phyloP scores from a whole-genome alignment of 2,329 filamentous ascomycete genomes.

The Fusarium buxicola region DNA sequence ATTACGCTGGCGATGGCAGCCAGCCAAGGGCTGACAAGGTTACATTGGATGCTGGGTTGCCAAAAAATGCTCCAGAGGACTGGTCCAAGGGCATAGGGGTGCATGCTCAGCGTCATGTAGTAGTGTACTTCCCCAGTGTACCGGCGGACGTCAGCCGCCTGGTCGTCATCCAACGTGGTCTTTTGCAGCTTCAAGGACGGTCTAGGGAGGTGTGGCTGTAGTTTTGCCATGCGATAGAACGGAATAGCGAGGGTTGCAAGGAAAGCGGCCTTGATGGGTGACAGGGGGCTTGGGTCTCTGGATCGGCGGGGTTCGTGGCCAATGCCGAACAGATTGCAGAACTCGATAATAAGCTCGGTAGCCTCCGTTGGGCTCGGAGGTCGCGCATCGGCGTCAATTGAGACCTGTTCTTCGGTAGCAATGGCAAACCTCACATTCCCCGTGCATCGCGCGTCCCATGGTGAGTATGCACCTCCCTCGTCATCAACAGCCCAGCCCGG shows the following conservation, averaged over 20 bases:
- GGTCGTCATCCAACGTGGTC: conserved; percentile 15
- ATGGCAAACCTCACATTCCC: conserved; percentile 37
- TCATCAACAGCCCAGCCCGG: conserved; percentile 39
- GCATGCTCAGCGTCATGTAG: conserved; percentile 50
- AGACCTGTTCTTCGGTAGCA: conserved; percentile 35
- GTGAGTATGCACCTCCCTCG: conserved; percentile 30
- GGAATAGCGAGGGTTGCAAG: conserved; percentile 43
- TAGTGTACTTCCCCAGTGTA: conserved; percentile 42
- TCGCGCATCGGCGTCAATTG: conserved; percentile 22
- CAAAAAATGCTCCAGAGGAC: conserved; percentile 49
- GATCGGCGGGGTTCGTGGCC: conserved; percentile 28
- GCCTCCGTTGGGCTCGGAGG: conserved; percentile 38
- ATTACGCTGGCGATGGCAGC: conserved; percentile 40
- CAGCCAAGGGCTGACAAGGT: conserved; percentile 48
- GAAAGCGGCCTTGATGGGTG: conserved; percentile 44
- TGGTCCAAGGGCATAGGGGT: conserved; percentile 41
- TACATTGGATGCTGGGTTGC: conserved; percentile 47
- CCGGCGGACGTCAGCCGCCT: conserved; percentile 27
- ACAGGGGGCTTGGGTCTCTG: conserved; percentile 24
- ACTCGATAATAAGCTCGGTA: conserved; percentile 42
- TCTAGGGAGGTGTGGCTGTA: conserved; percentile 39
- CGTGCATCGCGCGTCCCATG: conserved; percentile 38
- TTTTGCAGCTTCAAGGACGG: conserved; percentile 27
- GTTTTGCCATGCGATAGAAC: conserved; percentile 45
- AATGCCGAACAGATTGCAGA: conserved; percentile 44